A percentile compares a stretch with the other conserved stretches of the same genome.
phyloP scores from a whole-genome alignment of 2,329 filamentous ascomycete species.

The Aspergillus proliferans region DNA sequence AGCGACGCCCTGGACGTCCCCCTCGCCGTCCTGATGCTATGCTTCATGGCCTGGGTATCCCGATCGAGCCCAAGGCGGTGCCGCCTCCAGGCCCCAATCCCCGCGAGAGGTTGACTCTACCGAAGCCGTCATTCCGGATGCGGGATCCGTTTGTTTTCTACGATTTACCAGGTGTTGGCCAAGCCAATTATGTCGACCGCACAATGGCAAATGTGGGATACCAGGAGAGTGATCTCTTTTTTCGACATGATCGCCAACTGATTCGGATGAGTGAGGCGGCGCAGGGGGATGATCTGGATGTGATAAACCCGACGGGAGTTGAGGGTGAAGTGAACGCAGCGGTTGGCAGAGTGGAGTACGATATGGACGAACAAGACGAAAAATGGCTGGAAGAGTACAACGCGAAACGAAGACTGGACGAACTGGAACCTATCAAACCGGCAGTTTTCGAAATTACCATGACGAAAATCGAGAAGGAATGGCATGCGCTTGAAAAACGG shows the following conservation, averaged over 20 bases:
- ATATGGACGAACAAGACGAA: conserved; percentile 99
- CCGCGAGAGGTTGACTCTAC: conserved; percentile 43
- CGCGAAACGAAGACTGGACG: conserved; percentile 63
- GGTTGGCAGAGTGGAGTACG: conserved; percentile 87
- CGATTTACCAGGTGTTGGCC: conserved; percentile 77
- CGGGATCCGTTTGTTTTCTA: conserved; percentile 44
- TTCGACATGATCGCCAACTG: conserved; percentile 67
- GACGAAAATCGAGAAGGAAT: conserved; percentile 98
- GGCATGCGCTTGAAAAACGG: conserved; percentile 90
- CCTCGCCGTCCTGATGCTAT: conserved; percentile 58
- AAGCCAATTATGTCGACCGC: conserved; percentile 88
- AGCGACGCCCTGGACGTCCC: conserved; percentile 58
- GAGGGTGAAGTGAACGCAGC: conserved; percentile 55
- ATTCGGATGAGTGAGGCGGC: conserved; percentile 57
- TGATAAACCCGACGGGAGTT: conserved; percentile 47
- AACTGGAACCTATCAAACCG: conserved; percentile 77
- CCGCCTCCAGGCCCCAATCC: conserved; percentile 46
- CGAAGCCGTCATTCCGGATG: conserved; percentile 43
- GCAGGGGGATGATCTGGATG: conserved; percentile 58
- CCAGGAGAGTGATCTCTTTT: conserved; percentile 86
- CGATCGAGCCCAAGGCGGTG: conserved; percentile 48
- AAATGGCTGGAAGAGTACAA: conserved; percentile 91
- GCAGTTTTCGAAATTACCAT: conserved; percentile 97
- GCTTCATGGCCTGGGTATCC: conserved; percentile 54
- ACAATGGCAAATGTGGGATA: conserved; percentile 95